Evolutionary conservation across 2,329 filamentous ascomycete genomes (phyloP).

Genomic region (Sclerotiophoma versabilis): DNA sequence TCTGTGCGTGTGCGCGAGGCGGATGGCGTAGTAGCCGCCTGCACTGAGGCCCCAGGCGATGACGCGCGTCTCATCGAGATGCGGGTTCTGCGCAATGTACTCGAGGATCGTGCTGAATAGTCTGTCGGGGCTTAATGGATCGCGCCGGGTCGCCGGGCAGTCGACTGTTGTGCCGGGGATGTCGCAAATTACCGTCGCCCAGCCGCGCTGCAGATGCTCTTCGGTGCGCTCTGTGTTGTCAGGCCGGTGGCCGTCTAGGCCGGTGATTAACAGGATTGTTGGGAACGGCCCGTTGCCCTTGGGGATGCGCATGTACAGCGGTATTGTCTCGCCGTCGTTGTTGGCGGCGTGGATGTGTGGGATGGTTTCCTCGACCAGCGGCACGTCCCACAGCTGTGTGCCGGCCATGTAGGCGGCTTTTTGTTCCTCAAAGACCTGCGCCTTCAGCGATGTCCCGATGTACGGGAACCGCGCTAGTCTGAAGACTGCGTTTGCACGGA

Average conservation of each 20-base stretch:
- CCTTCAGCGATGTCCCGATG: conserved; percentile 59
- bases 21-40: conserved; percentile 65
- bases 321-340: conserved; percentile 63
- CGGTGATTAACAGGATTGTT: conserved; percentile 62
- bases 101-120: conserved; percentile 61
- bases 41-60: conserved; percentile 64
- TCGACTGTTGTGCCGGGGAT: conserved; percentile 64
- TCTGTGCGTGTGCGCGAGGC: conserved; percentile 63
- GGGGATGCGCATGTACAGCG: conserved; percentile 70
- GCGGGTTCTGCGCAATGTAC: conserved; percentile 55
- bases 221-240: conserved; percentile 55
- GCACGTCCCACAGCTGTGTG: conserved; percentile 53
- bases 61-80: conserved; percentile 57
- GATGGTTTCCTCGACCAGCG: conserved; percentile 67
- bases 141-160: conserved; percentile 58
- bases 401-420: conserved; percentile 69
- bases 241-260: conserved; percentile 65
- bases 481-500: conserved; percentile 75
- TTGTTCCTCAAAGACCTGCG: conserved; percentile 69
- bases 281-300: conserved; percentile 52
- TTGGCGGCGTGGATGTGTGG: conserved; percentile 61
- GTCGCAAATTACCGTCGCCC: conserved; percentile 60
- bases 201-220: conserved; percentile 56
- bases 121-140: conserved; percentile 59
- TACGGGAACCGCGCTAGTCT: conserved; percentile 75